Evolutionary conservation across 1,284 basidiomycete genomes (phyloP).

Genomic region (Boletus mariae): DNA sequence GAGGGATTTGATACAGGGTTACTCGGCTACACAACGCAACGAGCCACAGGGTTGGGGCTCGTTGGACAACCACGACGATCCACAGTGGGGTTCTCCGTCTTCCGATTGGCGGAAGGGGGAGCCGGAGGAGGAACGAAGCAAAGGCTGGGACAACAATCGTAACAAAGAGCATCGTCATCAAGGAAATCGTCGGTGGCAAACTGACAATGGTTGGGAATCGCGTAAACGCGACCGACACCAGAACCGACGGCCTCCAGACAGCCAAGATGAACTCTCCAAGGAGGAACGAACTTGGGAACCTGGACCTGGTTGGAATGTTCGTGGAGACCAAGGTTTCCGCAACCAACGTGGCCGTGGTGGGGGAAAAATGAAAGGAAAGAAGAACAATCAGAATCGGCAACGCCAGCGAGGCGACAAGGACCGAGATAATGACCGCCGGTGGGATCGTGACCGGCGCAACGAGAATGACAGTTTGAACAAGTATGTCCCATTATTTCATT

Average conservation of each 20-base stretch:
- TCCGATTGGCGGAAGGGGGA: slow-evolving; percentile 37
- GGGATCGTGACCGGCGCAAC: slow-evolving; percentile 57
- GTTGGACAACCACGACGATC: slow-evolving; percentile 37
- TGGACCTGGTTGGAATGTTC: slow-evolving; percentile 54
- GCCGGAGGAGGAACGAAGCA: slow-evolving; percentile 29
- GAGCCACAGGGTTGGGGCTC: slow-evolving; percentile 42
- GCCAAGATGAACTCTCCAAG: slow-evolving; percentile 28
- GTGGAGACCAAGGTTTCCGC: slow-evolving; percentile 35
- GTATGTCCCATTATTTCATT: slow-evolving; percentile 38
- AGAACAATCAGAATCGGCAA: slow-evolving; percentile 40
- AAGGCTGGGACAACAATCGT: slow-evolving; percentile 30
- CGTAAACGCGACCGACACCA: slow-evolving; percentile 35
- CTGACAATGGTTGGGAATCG: slow-evolving; percentile 39
- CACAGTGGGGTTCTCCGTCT: slow-evolving; percentile 40
- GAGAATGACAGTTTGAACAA: slow-evolving; percentile 69
- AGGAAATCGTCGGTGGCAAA: slow-evolving; percentile 34
- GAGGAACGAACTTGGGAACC: slow-evolving; percentile 62
- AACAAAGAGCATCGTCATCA: slow-evolving; percentile 25
- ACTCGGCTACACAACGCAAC: slow-evolving; percentile 40
- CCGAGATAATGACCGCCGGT: slow-evolving; percentile 38
- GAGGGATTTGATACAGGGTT: slow-evolving; percentile 41
- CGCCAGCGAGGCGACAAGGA: slow-evolving; percentile 52
- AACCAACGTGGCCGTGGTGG: slow-evolving; percentile 39
- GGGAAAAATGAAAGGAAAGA: slow-evolving; percentile 36
- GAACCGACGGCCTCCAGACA: slow-evolving; percentile 29